A percentile compares a stretch with the other conserved stretches of the same genome.
phyloP scores from a whole-genome alignment of 345 rosid species.

The Fremontodendron californicum region DNA sequence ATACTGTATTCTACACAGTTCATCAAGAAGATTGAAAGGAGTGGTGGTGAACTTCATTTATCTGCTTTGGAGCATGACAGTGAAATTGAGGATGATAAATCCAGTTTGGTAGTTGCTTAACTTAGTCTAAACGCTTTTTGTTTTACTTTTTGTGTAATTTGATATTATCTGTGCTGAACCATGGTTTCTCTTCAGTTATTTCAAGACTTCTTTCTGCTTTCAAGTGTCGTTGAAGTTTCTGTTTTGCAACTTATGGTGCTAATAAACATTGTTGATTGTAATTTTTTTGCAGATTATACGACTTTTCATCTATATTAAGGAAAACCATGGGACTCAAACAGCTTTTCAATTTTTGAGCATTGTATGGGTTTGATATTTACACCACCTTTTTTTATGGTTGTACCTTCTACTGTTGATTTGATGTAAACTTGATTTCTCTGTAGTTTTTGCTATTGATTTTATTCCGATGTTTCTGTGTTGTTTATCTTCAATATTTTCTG shows the following conservation, averaged over 20 bases:
- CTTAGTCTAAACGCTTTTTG: neutral
- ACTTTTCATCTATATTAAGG: constrained; percentile 69
- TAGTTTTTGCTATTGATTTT: neutral
- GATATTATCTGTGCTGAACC: neutral
- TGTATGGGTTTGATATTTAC: constrained; percentile 40
- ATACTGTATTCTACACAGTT: constrained; percentile 69
- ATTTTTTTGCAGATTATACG: constrained; percentile 70
- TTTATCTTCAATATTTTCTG: constrained; percentile 12
- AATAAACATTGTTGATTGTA: constrained; percentile 7
- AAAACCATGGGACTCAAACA: constrained; percentile 17
- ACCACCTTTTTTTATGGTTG: neutral
- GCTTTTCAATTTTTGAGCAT: constrained; percentile 86
- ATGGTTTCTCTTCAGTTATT: neutral
- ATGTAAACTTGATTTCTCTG: constrained; percentile 2
- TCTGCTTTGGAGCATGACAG: constrained; percentile 31
- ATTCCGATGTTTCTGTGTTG: constrained; percentile 11
- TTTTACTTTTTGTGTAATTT: neutral
- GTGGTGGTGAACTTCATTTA: constrained; percentile 47
- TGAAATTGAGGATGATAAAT: constrained; percentile 65
- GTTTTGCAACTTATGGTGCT: constrained; percentile 13
- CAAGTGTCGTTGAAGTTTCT: constrained; percentile 1
- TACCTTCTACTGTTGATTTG: neutral
- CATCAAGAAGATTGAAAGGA: constrained; percentile 56
- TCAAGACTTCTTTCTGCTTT: neutral
- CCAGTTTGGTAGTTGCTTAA: constrained; percentile 71